These are phyloP conservation scores for Circinella umbellata DNA, from an alignment of 371 early-diverging fungal genomes.

Conservation along the genomic window DNA sequence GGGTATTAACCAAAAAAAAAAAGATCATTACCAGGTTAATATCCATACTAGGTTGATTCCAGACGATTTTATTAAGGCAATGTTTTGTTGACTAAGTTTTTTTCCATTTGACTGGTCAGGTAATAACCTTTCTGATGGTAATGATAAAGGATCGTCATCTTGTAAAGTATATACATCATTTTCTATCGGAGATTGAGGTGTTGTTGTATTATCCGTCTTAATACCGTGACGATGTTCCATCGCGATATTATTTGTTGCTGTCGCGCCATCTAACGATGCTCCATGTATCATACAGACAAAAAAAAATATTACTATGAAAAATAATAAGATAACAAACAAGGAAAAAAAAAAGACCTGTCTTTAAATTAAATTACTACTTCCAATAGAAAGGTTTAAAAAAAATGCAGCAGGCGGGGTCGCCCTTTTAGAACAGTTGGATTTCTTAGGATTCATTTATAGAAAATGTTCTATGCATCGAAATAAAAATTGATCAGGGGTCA, in stretches of 20 bases:
- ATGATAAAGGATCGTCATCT: conserved; percentile 28
- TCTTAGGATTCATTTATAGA: too few species aligned
- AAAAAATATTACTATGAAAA: neutral
- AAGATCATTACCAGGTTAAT: conserved; percentile 40
- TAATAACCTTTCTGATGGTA: conserved; percentile 26
- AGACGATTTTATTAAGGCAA: conserved; percentile 33
- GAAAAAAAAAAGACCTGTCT: too few species aligned
- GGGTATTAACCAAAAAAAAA: neutral
- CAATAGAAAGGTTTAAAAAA: too few species aligned
- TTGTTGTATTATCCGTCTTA: neutral
- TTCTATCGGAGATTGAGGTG: conserved; percentile 11
- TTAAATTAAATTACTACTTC: too few species aligned
- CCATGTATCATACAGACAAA: conserved; percentile 4
- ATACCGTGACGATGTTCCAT: neutral
- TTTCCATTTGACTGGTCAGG: conserved; percentile 2
- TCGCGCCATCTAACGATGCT: neutral
- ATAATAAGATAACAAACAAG: neutral
- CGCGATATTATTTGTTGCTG: neutral
- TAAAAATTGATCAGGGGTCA: too few species aligned
- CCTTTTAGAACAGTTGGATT: too few species aligned
- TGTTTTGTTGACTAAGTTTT: conserved; percentile 20
- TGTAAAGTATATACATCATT: conserved; percentile 12
- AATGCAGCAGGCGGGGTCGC: too few species aligned
- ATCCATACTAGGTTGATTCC: conserved; percentile 53
- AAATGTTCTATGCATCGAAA: too few species aligned